phyloP scores from a whole-genome alignment of 2,329 filamentous ascomycete genomes.

The Fusarium staphyleae region DNA sequence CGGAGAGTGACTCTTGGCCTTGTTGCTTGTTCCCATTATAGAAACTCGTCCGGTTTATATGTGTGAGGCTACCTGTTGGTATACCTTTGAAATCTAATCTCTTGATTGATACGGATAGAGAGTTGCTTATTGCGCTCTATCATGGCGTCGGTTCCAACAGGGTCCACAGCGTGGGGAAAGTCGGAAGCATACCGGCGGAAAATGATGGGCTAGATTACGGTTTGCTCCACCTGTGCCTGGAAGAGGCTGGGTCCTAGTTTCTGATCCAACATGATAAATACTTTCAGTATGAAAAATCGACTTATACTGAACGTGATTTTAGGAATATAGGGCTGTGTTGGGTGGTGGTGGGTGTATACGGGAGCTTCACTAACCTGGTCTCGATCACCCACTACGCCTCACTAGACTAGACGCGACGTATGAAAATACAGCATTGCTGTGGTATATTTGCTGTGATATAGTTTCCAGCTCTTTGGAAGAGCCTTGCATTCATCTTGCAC shows the following conservation, averaged over 20 bases:
- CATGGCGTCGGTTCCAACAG: neutral
- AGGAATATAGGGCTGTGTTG: too few relatives aligned
- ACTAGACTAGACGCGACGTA: too few relatives aligned
- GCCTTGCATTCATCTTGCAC: slow-evolving; percentile 22
- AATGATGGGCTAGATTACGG: neutral
- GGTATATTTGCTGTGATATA: neutral
- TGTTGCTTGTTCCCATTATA: neutral
- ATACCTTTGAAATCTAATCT: neutral
- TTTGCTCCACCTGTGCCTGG: neutral
- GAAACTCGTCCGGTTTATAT: neutral
- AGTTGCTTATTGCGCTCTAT: neutral
- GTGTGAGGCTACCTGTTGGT: neutral
- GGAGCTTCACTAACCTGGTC: too few relatives aligned
- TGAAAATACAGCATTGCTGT: too few relatives aligned
- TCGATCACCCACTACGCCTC: too few relatives aligned
- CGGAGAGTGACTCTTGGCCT: neutral
- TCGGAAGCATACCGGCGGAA: neutral
- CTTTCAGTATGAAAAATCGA: neutral
- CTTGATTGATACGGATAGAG: neutral
- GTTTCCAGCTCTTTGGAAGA: slow-evolving; percentile 5
- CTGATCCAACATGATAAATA: neutral
- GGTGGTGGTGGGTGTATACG: too few relatives aligned
- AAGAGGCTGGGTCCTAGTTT: neutral
- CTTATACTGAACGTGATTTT: too few relatives aligned
- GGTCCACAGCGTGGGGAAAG: neutral